Evolutionary conservation across 2,329 filamentous ascomycete genomes (phyloP), one percentile per base, ranked within the genome.

Genomic region (Clonostachys chloroleuca): DNA sequence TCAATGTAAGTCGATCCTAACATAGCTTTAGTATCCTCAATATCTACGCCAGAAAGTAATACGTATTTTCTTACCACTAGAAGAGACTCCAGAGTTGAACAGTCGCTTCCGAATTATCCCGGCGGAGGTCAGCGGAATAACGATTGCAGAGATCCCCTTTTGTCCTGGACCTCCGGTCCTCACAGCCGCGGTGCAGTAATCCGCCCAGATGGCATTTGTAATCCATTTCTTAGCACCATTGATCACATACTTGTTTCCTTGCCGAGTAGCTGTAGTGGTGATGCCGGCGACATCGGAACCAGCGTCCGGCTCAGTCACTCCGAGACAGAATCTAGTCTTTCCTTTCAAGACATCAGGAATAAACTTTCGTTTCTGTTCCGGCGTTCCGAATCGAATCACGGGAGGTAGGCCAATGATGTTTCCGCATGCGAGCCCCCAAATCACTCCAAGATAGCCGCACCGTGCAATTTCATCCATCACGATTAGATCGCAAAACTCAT

Each of bases 1-100:
- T 89, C 87, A 58, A 95, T 80, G 63, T 81, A 92, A 4, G 87
- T 80, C 0, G 89, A 94, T 16, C 83, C 90, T 4, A 89, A 89
- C 0, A 88, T 71, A 4, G 88, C 78, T 30, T 30, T 30, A 30
- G 24, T 30, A 30, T 30, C 24, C 24, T 30, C 3, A 8, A 10
- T 30, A 10, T 10, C 24, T 8, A 30, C 8, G 8, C 4, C 24
- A 30, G 24, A 30, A 10, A 30, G 24, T 30, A 9, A 30, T 4
- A 10, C 70, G 59, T 5, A 1, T 30, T 10, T 10, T 2, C 24
- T 30, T 30, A 30, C 81, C 81, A 40, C 83, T 83, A 6, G 81
- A 81, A 54, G 81, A 78, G 13, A 86, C 81, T 4, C 84, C 84
- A 20, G 77, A 82, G 59, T 87, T 87, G 46, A 74, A 64, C 61